Percentiles rank a stretch among this genome's conserved stretches.
Evolutionary conservation across 2,329 filamentous ascomycete species (phyloP).

Genomic region (Aspergillus fructus): DNA sequence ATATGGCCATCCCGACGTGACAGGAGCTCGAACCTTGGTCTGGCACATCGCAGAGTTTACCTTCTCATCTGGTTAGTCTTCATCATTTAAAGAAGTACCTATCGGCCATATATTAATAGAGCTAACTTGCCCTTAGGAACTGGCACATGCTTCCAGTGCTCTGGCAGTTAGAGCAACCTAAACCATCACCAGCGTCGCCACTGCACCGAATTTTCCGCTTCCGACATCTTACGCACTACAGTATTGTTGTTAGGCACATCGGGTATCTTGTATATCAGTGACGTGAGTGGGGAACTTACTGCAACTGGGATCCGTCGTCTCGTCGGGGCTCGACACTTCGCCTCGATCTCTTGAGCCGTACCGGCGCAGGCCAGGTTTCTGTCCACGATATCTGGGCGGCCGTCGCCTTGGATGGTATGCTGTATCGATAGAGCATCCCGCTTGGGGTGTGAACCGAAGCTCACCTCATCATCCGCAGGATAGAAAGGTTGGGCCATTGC

Average conservation of each 20-base stretch:
- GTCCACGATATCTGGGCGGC: slow-evolving; percentile 26
- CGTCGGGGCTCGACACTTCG: slow-evolving; percentile 37
- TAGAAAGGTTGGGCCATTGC: slow-evolving; percentile 27
- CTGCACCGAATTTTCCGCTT: slow-evolving; percentile 95
- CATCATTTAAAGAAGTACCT: not conserved
- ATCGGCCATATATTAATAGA: not conserved
- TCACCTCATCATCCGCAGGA: slow-evolving; percentile 21
- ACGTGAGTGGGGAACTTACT: slow-evolving; percentile 32
- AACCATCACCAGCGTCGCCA: slow-evolving; percentile 74
- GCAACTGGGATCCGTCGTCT: slow-evolving; percentile 56
- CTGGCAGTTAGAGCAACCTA: slow-evolving; percentile 80
- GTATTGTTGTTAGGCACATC: slow-evolving; percentile 11
- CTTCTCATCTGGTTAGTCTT: slow-evolving; percentile 16
- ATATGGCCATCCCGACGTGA: slow-evolving; percentile 27
- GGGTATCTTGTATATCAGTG: not conserved
- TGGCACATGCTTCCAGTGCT: slow-evolving; percentile 68
- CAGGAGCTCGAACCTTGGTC: slow-evolving; percentile 17
- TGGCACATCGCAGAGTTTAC: slow-evolving; percentile 35
- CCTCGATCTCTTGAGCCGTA: slow-evolving; percentile 31
- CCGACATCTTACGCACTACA: slow-evolving; percentile 81
- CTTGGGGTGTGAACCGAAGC: slow-evolving; percentile 23
- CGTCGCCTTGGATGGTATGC: slow-evolving; percentile 24
- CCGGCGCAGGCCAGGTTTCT: slow-evolving; percentile 21
- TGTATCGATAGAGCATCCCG: slow-evolving; percentile 26
- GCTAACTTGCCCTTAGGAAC: slow-evolving; percentile 68